phyloP scores from a whole-genome alignment of 2,329 filamentous ascomycete genomes.

The Cercospora janseana region DNA sequence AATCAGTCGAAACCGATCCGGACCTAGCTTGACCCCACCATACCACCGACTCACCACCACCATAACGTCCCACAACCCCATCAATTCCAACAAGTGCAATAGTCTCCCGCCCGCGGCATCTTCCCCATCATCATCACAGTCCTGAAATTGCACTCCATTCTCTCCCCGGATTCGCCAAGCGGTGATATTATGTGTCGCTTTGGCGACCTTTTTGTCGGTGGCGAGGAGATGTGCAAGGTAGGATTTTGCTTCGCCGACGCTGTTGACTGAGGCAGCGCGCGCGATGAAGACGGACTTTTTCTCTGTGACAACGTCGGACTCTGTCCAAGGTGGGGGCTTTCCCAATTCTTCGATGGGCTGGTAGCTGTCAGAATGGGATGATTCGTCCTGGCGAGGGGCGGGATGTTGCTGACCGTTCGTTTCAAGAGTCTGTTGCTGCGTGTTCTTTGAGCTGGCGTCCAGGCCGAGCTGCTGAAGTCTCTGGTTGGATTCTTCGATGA shows the following conservation, averaged over 20 bases:
- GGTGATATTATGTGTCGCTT: constrained; percentile 91
- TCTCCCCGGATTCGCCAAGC: constrained; percentile 78
- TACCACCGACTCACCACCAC: constrained; percentile 96
- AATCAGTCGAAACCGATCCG: constrained; percentile 85
- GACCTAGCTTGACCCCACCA: constrained; percentile 83
- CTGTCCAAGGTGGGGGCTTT: constrained; percentile 61
- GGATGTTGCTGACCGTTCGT: constrained; percentile 32
- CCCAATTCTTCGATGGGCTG: constrained; percentile 40
- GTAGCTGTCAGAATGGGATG: constrained; percentile 11
- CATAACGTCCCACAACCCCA: constrained; percentile 90
- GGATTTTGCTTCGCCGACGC: constrained; percentile 66
- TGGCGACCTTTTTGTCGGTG: constrained; percentile 79
- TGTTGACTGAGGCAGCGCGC: constrained; percentile 67
- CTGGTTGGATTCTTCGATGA: constrained; percentile 62
- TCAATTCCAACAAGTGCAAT: constrained; percentile 87
- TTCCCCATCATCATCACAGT: constrained; percentile 96
- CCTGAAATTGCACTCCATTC: constrained; percentile 63
- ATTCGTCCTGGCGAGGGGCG: constrained; percentile 4
- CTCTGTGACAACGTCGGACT: constrained; percentile 73
- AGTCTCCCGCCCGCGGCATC: constrained; percentile 83
- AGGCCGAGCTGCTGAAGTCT: constrained; percentile 38
- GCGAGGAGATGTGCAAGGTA: constrained; percentile 74
- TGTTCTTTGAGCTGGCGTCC: constrained; percentile 26
- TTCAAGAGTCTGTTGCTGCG: constrained; percentile 35
- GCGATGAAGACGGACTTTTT: constrained; percentile 87